phyloP scores from a whole-genome alignment of 371 early-diverging fungal species.

The Mortierella sp. region DNA sequence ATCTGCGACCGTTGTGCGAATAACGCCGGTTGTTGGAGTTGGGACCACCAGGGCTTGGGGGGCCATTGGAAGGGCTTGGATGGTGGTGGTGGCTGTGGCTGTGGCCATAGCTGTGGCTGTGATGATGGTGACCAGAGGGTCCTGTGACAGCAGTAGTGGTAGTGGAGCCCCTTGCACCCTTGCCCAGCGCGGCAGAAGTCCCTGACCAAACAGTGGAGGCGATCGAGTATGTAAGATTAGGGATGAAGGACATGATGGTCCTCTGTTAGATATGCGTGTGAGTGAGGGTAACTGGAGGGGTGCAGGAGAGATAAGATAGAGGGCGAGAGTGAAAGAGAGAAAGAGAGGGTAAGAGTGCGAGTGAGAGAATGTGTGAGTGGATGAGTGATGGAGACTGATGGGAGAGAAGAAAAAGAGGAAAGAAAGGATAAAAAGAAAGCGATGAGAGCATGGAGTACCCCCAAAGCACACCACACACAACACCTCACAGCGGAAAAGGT shows the following conservation, averaged over 20 bases:
- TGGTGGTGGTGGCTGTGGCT: slow-evolving; percentile 2
- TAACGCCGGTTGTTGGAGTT: slow-evolving; percentile 14
- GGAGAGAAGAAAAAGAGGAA: not conserved
- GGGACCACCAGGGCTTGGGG: slow-evolving; percentile 4
- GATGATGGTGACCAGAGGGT: slow-evolving; percentile 22
- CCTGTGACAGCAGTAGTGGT: slow-evolving; percentile 29
- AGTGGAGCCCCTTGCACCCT: slow-evolving; percentile 23
- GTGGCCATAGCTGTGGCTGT: not conserved
- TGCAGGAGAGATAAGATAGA: not conserved
- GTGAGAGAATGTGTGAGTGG: not conserved
- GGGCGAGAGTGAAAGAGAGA: not conserved
- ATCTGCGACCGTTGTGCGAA: slow-evolving; percentile 35
- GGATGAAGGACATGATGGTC: slow-evolving; percentile 40
- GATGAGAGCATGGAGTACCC: too few relatives aligned
- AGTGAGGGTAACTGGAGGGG: not conserved
- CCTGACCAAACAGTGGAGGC: slow-evolving; percentile 54
- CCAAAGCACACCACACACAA: too few relatives aligned
- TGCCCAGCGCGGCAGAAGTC: slow-evolving; percentile 43
- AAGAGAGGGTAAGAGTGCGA: slow-evolving; percentile 1
- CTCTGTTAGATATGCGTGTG: not conserved
- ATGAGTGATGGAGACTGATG: not conserved
- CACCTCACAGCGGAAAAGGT: too few relatives aligned
- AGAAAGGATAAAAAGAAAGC: not conserved
- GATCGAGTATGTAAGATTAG: slow-evolving; percentile 41
- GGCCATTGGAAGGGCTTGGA: not conserved